Conservation (phyloP, 352 stramenopile genomes). For the Thalassiosira gravida region DNA sequence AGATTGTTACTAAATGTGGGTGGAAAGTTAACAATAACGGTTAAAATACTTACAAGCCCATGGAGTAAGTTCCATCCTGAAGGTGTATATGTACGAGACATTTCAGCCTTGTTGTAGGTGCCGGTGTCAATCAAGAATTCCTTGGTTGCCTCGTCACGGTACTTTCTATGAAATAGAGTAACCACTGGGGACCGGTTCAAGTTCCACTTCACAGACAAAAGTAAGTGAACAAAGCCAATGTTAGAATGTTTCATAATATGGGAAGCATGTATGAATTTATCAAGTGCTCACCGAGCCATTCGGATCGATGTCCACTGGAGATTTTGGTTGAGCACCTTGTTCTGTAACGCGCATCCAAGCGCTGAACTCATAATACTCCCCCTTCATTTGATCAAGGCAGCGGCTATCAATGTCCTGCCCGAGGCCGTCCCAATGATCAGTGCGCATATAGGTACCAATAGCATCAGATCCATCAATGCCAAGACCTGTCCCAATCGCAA, state of each 20-base stretch:
- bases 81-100: constrained; percentile 38
- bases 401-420: constrained; percentile 54
- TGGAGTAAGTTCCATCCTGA: constrained; percentile 47
- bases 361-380: constrained; percentile 54
- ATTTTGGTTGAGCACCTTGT: constrained; percentile 13
- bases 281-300: background rate
- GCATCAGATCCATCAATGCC: constrained; percentile 46
- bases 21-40: background rate
- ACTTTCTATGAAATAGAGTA: constrained; percentile 6
- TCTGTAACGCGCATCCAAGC: constrained; percentile 51
- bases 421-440: constrained; percentile 34
- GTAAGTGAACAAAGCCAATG: no score
- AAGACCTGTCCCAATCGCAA: constrained; percentile 23
- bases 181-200: constrained; percentile 30
- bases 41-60: constrained; percentile 32
- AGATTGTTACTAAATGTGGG: background rate
- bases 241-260: no score
- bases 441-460: constrained; percentile 39
- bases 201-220: constrained; percentile 2
- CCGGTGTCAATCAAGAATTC: constrained; percentile 28
- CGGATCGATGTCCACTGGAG: constrained; percentile 28
- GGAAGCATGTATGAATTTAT: background rate
- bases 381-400: constrained; percentile 36
- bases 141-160: constrained; percentile 32
- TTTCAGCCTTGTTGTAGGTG: constrained; percentile 17